Base-by-base conservation (phyloP, 192 early-diverging fungal species). In the Backusella morwellensis region DNA sequence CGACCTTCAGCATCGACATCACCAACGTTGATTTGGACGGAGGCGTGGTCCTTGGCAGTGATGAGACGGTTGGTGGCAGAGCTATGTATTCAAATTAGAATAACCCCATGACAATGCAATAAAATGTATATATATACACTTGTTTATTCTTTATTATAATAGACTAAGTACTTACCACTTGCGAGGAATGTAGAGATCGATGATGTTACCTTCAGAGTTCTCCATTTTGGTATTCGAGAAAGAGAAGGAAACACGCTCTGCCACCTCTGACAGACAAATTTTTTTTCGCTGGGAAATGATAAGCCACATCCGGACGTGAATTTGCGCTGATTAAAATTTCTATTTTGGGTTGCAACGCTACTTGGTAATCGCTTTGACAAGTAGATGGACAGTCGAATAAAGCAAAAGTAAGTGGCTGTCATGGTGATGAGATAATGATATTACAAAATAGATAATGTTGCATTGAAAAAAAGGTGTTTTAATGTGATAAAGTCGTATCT, bases 1-100 rank as follows among this genome's bases (percentile, higher is more conserved):
- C 86, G 88, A 79, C 96, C 97, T 71, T 88, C 88, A 74, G 90
- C 94, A 82, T 98, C 92, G 75, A 98, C 96, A 77, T 96, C n/a
- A n/a, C n/a, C n/a, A n/a, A n/a, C n/a, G n/a, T n/a, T n/a, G n/a
- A n/a, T n/a, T n/a, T n/a, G n/a, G 87, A 99, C 94, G 44, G 96
- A 92, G 72, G 97, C 94, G 90, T 99, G 98, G 89, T 99, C 98
- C 93, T 98, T 98, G 89, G 98, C 93, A 80, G 89, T 92, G 86
- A 99, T 98, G 74, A 99, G 91, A 83, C 98, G 96, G 89, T 94
- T 95, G 83, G 97, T 99, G 86, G 96, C 97, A 69, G 97, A 97
- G 95, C 94, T 93, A 63, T 9, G 23, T 26, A 14, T 6, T 21
- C 8, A 9, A 56, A 21, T 56, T 56, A 59, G 23, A 56, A 56